Evolutionary conservation across 1,284 basidiomycete species (phyloP).

Genomic region (Flammula alnicola): DNA sequence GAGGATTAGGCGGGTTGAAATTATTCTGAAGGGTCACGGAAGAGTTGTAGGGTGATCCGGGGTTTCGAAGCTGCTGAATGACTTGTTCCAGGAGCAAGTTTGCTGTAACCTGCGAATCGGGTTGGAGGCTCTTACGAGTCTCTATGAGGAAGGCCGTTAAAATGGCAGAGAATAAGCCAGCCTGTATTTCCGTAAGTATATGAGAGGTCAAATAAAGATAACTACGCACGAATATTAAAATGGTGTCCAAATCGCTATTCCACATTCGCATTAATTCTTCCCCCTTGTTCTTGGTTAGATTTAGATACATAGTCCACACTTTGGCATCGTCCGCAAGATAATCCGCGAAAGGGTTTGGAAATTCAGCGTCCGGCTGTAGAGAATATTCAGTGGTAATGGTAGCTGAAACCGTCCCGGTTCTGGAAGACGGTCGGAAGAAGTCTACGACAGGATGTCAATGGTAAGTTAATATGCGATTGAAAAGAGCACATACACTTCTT

Average conservation of each 20-base stretch:
- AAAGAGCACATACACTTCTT: no score
- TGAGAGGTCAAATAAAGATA: not conserved
- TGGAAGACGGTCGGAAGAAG: no score
- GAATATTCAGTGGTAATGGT: no score
- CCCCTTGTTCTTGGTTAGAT: slow-evolving; percentile 17
- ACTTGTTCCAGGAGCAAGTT: slow-evolving; percentile 18
- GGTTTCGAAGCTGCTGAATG: slow-evolving; percentile 10
- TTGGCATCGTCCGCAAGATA: slow-evolving; percentile 19
- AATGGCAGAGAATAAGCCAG: slow-evolving; percentile 25
- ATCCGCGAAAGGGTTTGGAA: slow-evolving; percentile 17
- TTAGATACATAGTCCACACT: slow-evolving; percentile 20
- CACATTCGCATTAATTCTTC: slow-evolving; percentile 19
- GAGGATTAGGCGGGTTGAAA: slow-evolving; percentile 7
- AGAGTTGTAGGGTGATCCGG: not conserved
- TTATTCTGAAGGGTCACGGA: not conserved
- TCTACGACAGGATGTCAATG: no score
- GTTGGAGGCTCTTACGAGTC: slow-evolving; percentile 21
- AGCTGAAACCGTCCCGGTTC: no score
- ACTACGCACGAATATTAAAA: slow-evolving; percentile 18
- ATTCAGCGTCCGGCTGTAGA: no score
- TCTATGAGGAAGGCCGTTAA: slow-evolving; percentile 26
- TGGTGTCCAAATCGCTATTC: slow-evolving; percentile 21
- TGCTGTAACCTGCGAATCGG: slow-evolving; percentile 18
- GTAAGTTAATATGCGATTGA: no score
- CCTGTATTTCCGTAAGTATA: slow-evolving; percentile 11